Base-by-base conservation (phyloP, 2,329 filamentous ascomycete genomes). In the Emericellopsis atlantica region DNA sequence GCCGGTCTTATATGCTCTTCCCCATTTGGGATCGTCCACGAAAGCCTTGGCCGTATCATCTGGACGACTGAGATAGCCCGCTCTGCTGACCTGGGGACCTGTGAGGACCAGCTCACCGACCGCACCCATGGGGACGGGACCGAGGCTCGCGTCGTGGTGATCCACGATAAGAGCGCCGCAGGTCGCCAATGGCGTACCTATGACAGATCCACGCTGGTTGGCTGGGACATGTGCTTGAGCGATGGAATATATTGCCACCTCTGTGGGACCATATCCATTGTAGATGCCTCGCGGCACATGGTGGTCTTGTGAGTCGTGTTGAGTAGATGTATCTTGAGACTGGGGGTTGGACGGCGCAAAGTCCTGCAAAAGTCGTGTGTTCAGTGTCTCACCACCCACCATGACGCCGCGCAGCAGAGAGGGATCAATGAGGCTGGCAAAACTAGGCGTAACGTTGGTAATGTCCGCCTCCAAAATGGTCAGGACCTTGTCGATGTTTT, bases 241-340 rank as follows among this genome's bases (percentile, higher is more conserved):
- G 0, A 89, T 95, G 32, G 88, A 83, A 5, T 89, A 89, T 46
- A 95, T 95, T 0, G 89, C 95, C 1, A 86, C 84, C 57, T 95
- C 90, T 0, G 89, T 95, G 1, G 89, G 90, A 0, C 89, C 89
- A 48, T 95, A 87, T 4, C 87, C 88, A 51, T 95, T 95, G 65
- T 94, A 90, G 14, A 96, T 88, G 36, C 26, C 26, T 9, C 26
- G 26, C 8, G 26, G 26, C 26, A 29, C 26, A 29, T 29, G 26
- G 4, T 29, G 26, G 26, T 12, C 26, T 29, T 29, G 4, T 12
- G 12, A 6, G 3, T 29, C 26, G 18, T 21, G 18, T 21, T 21
- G 18, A 21, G 18, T 21, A 5, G 18, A 21, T 21, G 18, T 21
- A 29, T 12, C 26, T 3, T 29, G 26, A 9, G 26, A 12, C 6